phyloP scores from a whole-genome alignment of 2,329 filamentous ascomycete species.

The Leptodontidium sp. region DNA sequence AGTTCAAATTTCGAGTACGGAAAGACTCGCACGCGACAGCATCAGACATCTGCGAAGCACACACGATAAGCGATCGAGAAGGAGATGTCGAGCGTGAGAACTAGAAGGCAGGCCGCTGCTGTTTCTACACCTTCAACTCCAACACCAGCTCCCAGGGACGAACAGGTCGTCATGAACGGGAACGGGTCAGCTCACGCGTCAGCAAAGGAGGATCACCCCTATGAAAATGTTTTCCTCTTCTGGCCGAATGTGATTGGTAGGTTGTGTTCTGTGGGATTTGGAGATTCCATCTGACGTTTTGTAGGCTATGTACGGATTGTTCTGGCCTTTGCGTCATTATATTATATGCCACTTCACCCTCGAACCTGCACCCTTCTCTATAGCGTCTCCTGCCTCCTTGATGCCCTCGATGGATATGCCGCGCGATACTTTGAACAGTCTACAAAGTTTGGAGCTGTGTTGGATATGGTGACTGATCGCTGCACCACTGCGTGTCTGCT shows the following conservation, averaged over 20 bases:
- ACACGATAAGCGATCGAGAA: slow-evolving; percentile 21
- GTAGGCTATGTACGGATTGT: slow-evolving; percentile 80
- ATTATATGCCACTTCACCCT: slow-evolving; percentile 99
- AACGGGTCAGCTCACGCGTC: slow-evolving; percentile 53
- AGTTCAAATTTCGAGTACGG: slow-evolving; percentile 22
- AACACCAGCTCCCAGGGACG: slow-evolving; percentile 38
- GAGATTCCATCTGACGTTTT: slow-evolving; percentile 31
- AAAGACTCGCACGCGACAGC: slow-evolving; percentile 33
- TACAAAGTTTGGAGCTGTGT: slow-evolving; percentile 92
- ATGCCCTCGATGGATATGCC: slow-evolving; percentile 94
- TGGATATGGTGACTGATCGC: slow-evolving; percentile 99
- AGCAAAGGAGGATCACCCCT: slow-evolving; percentile 50
- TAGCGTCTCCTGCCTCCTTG: slow-evolving; percentile 91
- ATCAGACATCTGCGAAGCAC: slow-evolving; percentile 15
- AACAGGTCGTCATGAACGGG: slow-evolving; percentile 51
- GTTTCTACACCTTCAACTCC: slow-evolving; percentile 43
- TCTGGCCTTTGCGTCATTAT: slow-evolving; percentile 87
- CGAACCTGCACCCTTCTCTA: slow-evolving; percentile 92
- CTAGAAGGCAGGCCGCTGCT: slow-evolving; percentile 45
- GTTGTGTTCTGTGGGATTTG: slow-evolving; percentile 38
- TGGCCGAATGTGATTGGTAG: slow-evolving; percentile 83
- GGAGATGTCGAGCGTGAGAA: slow-evolving; percentile 45
- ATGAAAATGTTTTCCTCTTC: slow-evolving; percentile 84
- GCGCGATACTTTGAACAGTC: slow-evolving; percentile 88
- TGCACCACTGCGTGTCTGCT: slow-evolving; percentile 96